Evolutionary conservation across 2,329 filamentous ascomycete genomes (phyloP).

Genomic region (Tolypocladium ophioglossoides): DNA sequence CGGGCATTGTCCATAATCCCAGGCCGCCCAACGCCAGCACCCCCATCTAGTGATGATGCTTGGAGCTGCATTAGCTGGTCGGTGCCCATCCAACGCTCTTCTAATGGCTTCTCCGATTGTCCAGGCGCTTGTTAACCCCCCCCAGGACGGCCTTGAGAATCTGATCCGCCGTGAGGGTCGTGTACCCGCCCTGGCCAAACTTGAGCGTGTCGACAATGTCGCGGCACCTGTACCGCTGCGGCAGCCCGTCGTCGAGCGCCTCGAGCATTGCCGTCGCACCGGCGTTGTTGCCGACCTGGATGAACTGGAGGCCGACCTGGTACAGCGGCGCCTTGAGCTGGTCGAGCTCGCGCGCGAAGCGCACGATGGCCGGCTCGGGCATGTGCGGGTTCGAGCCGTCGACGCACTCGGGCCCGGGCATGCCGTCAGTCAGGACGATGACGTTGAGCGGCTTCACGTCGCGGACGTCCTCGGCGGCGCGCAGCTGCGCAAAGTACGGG

Average conservation of each 20-base stretch:
- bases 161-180: conserved; percentile 50
- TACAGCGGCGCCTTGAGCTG: conserved; percentile 57
- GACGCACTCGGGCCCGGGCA: conserved; percentile 34
- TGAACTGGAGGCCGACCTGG: conserved; percentile 91
- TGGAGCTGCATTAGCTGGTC: background rate
- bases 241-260: conserved; percentile 63
- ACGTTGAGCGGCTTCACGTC: conserved; percentile 72
- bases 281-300: conserved; percentile 74
- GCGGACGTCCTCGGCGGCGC: conserved; percentile 27
- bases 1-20: background rate
- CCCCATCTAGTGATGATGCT: background rate
- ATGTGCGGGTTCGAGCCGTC: conserved; percentile 45
- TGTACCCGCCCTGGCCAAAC: conserved; percentile 40
- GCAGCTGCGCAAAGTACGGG: conserved; percentile 49
- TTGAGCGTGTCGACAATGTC: conserved; percentile 92
- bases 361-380: conserved; percentile 57
- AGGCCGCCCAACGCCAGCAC: background rate
- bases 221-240: conserved; percentile 43
- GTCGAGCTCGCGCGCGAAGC: conserved; percentile 60
- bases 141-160: conserved; percentile 80
- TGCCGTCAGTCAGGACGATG: conserved; percentile 88
- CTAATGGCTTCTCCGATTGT: conserved; percentile 6
- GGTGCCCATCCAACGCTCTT: background rate
- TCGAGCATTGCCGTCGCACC: conserved; percentile 54
- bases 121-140: conserved; percentile 47